These are phyloP conservation scores for Telfairia occidentalis DNA, from an alignment of 331 rosid species.

Conservation along the genomic window DNA sequence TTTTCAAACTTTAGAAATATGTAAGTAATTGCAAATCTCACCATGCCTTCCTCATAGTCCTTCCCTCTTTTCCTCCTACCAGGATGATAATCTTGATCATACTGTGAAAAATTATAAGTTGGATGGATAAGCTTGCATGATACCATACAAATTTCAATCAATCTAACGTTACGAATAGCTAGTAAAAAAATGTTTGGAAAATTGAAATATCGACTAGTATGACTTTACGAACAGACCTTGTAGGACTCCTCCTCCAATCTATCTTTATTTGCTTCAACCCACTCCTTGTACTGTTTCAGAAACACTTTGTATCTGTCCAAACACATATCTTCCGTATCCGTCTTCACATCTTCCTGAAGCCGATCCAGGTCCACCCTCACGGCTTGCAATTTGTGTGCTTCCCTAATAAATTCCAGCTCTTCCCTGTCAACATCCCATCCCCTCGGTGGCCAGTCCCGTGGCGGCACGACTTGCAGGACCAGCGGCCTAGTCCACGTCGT, in stretches of 20 bases:
- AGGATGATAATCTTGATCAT: constrained; percentile 85
- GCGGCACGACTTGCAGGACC: constrained; percentile 56
- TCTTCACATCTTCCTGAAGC: constrained; percentile 31
- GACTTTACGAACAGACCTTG: constrained; percentile 32
- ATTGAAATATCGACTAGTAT: not conserved
- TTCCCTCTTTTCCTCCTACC: constrained; percentile 97
- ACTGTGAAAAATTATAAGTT: constrained; percentile 25
- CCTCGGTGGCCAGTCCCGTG: constrained; percentile 96
- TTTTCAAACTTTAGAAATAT: not conserved
- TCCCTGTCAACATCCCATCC: constrained; percentile 79
- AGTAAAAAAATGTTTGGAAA: not conserved
- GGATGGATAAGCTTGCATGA: not conserved
- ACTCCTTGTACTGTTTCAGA: constrained; percentile 73
- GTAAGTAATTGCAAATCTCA: constrained; percentile 15
- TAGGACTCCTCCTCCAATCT: constrained; percentile 76
- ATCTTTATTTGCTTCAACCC: constrained; percentile 75
- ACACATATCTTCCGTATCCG: constrained; percentile 43
- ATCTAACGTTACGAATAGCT: not conserved
- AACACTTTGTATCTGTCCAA: constrained; percentile 82
- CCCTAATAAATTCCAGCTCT: constrained; percentile 75
- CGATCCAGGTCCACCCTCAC: constrained; percentile 50
- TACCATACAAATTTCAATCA: not conserved
- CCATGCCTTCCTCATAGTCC: constrained; percentile 94
- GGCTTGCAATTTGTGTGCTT: constrained; percentile 52
- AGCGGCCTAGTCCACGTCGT: constrained; percentile 59